Conservation (phyloP, 2,329 filamentous ascomycete genomes). For the Neocatenulostroma microsporum region DNA sequence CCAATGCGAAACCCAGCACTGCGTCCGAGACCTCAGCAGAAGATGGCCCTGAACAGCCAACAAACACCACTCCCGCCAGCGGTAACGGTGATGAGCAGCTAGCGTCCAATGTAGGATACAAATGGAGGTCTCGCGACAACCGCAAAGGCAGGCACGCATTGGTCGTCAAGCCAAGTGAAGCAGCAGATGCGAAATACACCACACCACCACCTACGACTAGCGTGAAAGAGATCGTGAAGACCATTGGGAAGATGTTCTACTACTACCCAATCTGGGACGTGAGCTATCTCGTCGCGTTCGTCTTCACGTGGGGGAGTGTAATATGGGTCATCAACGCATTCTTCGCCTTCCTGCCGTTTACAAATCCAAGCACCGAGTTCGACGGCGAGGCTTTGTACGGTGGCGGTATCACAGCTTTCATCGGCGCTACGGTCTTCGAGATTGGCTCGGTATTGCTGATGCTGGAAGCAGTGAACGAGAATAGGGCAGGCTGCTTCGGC, state of each 20-base stretch:
- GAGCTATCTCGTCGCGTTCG: conserved; percentile 47
- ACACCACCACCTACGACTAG: conserved; percentile 31
- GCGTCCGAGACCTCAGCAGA: conserved; percentile 1
- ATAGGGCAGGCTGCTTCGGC: conserved; percentile 57
- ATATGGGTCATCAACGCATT: conserved; percentile 50
- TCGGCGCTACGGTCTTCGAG: conserved; percentile 62
- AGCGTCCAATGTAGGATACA: conserved; percentile 20
- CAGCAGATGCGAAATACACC: conserved; percentile 18
- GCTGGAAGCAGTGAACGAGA: conserved; percentile 62
- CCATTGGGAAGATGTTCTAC: conserved; percentile 43
- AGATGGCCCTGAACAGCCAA: background rate
- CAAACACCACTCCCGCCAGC: background rate
- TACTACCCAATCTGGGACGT: conserved; percentile 50
- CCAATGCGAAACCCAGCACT: conserved; percentile 1
- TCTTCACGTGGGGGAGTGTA: conserved; percentile 46
- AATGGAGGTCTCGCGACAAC: conserved; percentile 39
- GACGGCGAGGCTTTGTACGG: conserved; percentile 45
- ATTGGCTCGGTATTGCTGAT: conserved; percentile 56
- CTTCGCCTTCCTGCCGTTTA: conserved; percentile 56
- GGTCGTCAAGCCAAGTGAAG: conserved; percentile 22
- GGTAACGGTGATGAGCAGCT: background rate
- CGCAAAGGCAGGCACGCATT: conserved; percentile 37
- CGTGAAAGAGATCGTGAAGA: conserved; percentile 25
- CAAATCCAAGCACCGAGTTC: conserved; percentile 48
- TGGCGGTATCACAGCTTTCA: conserved; percentile 54